These are phyloP conservation scores for Iris macrosiphon DNA, from an alignment of 106 monocot species.

Conservation along the genomic window DNA sequence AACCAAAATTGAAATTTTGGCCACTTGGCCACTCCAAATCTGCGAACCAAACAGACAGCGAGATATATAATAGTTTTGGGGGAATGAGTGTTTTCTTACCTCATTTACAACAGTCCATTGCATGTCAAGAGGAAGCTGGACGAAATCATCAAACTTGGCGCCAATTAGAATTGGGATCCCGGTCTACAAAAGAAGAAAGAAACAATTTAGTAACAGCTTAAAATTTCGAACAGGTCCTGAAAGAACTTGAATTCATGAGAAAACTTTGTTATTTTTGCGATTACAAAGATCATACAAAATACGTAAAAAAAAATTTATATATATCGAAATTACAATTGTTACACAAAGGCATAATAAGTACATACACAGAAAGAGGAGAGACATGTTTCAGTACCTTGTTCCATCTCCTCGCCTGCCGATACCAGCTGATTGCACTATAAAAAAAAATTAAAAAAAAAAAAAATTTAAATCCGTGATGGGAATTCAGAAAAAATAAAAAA, in stretches of 20 bases:
- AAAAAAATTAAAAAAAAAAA: neutral
- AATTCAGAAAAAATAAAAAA: neutral
- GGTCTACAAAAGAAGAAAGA: constrained; percentile 27
- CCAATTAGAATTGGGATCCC: constrained; percentile 89
- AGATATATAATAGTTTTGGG: no score
- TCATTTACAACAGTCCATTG: constrained; percentile 84
- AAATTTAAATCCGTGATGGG: neutral
- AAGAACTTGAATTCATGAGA: no score
- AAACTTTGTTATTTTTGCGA: no score
- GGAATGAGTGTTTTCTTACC: no score
- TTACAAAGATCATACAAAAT: no score
- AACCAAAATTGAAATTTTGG: no score
- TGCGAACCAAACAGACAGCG: no score
- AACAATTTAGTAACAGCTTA: neutral
- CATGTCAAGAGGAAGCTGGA: constrained; percentile 87
- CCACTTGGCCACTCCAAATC: no score
- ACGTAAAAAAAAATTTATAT: neutral
- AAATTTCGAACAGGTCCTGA: no score
- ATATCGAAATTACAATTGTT: neutral
- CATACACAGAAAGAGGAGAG: neutral
- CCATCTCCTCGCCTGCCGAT: constrained; percentile 71
- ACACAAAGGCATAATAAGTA: neutral
- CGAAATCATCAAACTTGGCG: constrained; percentile 93
- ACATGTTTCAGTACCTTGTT: constrained; percentile 53
- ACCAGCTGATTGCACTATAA: constrained; percentile 76